Conservation (phyloP, 257 asterid species). For the Linaria vulgaris region DNA sequence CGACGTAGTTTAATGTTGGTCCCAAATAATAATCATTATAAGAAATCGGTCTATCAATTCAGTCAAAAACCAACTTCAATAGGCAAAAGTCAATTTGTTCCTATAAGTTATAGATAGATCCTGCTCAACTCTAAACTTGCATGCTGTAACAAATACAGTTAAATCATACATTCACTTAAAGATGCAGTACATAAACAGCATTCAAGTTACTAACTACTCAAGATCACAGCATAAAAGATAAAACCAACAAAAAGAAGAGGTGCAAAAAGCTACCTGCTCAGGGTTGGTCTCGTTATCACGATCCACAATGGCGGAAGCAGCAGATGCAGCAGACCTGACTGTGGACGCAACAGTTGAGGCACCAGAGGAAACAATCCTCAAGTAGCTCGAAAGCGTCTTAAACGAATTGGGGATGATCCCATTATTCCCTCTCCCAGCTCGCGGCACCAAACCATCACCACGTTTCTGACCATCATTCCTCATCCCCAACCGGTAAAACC, state of each 20-base stretch:
- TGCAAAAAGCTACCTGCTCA: constrained; percentile 55
- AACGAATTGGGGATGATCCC: constrained; percentile 69
- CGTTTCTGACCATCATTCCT: constrained; percentile 60
- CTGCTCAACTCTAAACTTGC: constrained; percentile 4
- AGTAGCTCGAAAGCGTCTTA: constrained; percentile 64
- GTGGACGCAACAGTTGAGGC: constrained; percentile 84
- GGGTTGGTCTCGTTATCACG: constrained; percentile 64
- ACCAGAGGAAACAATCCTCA: constrained; percentile 78
- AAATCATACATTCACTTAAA: constrained; percentile 13
- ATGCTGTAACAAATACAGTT: constrained; percentile 13
- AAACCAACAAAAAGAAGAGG: background rate
- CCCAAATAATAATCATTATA: background rate
- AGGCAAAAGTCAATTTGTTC: background rate
- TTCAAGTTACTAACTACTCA: background rate
- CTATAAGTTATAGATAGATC: background rate
- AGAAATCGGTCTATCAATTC: background rate
- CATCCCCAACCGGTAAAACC: constrained; percentile 45
- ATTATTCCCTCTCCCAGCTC: constrained; percentile 42
- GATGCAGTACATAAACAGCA: background rate
- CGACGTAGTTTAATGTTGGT: constrained; percentile 1
- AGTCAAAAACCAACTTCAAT: constrained; percentile 6
- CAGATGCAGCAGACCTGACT: constrained; percentile 85
- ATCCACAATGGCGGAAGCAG: constrained; percentile 84
- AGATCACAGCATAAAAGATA: background rate
- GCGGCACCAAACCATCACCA: constrained; percentile 46